Percentiles rank a stretch among this genome's conserved stretches.
Conservation (phyloP, 306 rosid species). For the Carpinus fangiana region DNA sequence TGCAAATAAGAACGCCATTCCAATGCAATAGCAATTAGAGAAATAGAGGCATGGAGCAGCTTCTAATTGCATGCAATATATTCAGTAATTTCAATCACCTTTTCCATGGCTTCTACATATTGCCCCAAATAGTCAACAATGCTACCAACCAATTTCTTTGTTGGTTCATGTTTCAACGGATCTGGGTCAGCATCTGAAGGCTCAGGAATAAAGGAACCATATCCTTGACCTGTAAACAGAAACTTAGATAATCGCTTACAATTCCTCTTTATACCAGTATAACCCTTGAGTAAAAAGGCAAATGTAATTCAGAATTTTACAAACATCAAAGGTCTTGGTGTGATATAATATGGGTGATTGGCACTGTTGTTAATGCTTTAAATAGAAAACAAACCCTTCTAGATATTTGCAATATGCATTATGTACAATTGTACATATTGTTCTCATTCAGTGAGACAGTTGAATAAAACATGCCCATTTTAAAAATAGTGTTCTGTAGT, state of each 20-base stretch:
- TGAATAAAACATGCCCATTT: not conserved
- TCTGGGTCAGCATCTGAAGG: conserved; percentile 53
- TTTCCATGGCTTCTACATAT: conserved; percentile 90
- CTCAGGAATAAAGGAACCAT: conserved; percentile 52
- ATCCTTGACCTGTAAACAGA: conserved; percentile 71
- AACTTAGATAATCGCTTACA: not conserved
- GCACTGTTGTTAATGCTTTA: not conserved
- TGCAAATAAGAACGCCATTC: conserved; percentile 16
- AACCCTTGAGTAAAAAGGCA: not conserved
- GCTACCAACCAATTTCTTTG: conserved; percentile 60
- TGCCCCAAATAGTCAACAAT: conserved; percentile 67
- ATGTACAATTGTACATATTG: not conserved
- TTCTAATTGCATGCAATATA: not conserved
- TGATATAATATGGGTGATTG: not conserved
- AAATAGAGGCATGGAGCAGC: not conserved
- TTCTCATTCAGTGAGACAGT: not conserved
- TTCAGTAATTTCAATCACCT: conserved; percentile 45
- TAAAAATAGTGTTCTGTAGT: not conserved
- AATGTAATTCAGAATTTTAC: not conserved
- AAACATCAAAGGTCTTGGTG: not conserved
- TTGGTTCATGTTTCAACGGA: conserved; percentile 42
- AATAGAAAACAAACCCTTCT: not conserved
- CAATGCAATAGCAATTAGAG: conserved; percentile 12
- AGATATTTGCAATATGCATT: not conserved
- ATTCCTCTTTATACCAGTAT: not conserved